phyloP scores from a whole-genome alignment of 371 early-diverging fungal genomes.

The Mucor mucedo region DNA sequence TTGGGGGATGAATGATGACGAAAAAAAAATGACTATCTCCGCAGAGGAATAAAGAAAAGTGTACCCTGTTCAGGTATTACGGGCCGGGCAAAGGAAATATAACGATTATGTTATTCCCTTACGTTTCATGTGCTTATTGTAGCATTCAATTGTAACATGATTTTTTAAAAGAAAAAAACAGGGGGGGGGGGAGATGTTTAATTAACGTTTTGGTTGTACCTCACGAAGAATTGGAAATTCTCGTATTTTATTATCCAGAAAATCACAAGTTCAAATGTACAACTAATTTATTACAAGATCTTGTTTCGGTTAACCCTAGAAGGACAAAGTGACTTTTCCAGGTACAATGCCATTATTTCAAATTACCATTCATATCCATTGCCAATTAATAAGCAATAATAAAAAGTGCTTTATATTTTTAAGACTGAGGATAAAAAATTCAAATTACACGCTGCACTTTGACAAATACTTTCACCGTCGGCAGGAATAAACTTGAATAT shows the following conservation, averaged over 20 bases:
- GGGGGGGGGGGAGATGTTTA: neutral
- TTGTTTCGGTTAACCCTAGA: neutral
- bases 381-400: constrained; percentile 1
- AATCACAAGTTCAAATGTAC: constrained; percentile 12
- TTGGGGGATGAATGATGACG: too few species aligned
- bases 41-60: neutral
- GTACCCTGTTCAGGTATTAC: constrained; percentile 3
- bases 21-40: neutral
- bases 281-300: neutral
- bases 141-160: neutral
- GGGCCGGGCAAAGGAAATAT: neutral
- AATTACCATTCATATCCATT: constrained; percentile 7
- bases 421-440: neutral
- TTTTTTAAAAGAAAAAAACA: neutral
- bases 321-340: neutral
- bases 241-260: neutral
- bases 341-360: constrained; percentile 10
- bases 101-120: neutral
- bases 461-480: neutral
- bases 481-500: neutral
- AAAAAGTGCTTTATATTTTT: neutral
- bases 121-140: neutral
- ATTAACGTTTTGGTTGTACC: neutral
- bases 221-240: neutral
- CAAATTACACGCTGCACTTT: neutral